Conservation (phyloP, 2,329 filamentous ascomycete genomes). For the Fusarium sp. region DNA sequence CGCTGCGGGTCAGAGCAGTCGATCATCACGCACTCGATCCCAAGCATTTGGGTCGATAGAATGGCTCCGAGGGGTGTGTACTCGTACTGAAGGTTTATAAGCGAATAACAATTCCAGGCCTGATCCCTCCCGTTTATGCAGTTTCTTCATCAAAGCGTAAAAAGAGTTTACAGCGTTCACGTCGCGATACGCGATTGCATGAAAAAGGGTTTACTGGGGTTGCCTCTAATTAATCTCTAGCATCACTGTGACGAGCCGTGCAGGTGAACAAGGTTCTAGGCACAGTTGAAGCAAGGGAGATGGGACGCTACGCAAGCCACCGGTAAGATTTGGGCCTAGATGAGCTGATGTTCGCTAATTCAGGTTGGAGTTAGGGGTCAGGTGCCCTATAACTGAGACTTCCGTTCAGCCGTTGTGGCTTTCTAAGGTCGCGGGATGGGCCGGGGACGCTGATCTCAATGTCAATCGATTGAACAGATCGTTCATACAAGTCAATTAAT, state of each 20-base stretch:
- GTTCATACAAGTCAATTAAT: background rate
- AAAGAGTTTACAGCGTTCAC: no score
- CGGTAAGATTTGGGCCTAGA: no score
- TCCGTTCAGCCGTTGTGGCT: conserved; percentile 3
- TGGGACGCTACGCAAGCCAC: no score
- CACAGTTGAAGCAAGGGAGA: background rate
- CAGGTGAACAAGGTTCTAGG: background rate
- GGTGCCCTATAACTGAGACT: background rate
- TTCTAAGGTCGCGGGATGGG: conserved; percentile 18
- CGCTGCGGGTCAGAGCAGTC: no score
- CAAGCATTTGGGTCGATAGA: no score
- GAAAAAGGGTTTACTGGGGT: background rate
- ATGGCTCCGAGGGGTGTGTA: no score
- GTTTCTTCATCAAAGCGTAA: no score
- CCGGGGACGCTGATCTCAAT: conserved; percentile 15
- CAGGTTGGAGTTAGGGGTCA: background rate
- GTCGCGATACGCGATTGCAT: background rate
- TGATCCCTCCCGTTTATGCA: no score
- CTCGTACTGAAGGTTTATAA: background rate
- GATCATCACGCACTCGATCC: background rate
- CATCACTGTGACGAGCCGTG: background rate
- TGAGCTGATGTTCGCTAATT: background rate
- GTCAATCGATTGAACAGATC: background rate
- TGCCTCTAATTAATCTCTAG: conserved; percentile 6
- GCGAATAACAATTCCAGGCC: background rate